phyloP scores from a whole-genome alignment of 1,284 basidiomycete genomes.

The Tremellales sp. region DNA sequence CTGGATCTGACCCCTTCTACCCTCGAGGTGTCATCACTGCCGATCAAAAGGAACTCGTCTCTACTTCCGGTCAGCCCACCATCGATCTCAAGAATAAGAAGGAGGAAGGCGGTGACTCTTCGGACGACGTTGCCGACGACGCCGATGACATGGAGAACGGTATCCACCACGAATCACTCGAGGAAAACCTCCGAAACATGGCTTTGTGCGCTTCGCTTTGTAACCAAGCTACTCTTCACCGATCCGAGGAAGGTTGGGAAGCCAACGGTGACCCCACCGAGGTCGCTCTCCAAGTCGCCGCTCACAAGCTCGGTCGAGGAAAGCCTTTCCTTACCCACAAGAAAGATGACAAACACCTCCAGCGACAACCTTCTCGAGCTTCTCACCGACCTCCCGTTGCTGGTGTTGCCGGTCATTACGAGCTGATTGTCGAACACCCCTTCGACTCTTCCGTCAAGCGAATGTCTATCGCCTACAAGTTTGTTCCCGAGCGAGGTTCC shows the following conservation, averaged over 20 bases:
- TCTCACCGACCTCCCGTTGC: conserved; percentile 16
- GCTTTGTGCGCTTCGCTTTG: conserved; percentile 51
- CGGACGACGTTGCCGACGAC: conserved; percentile 27
- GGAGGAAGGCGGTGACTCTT: conserved; percentile 1
- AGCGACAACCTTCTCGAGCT: conserved; percentile 2
- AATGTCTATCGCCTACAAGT: conserved; percentile 56
- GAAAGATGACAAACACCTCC: conserved; percentile 6
- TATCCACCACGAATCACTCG: conserved; percentile 33
- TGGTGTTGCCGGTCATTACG: conserved; percentile 38
- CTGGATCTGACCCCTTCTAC: conserved; percentile 49
- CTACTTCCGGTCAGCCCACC: conserved; percentile 10
- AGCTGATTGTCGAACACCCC: conserved; percentile 53
- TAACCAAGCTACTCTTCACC: conserved; percentile 52
- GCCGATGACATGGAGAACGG: conserved; percentile 29
- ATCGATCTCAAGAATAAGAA: conserved; percentile 21
- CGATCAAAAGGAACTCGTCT: conserved; percentile 12
- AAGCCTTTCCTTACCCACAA: conserved; percentile 46
- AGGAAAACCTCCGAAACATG: conserved; percentile 43
- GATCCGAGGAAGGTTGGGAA: conserved; percentile 56
- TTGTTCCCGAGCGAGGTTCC: conserved; percentile 21
- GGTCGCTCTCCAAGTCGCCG: conserved; percentile 62
- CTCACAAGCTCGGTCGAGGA: conserved; percentile 53
- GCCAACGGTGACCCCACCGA: conserved; percentile 68
- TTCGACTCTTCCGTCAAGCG: conserved; percentile 63
- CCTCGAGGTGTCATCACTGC: conserved; percentile 45